A percentile compares a stretch with the other conserved stretches of the same genome.
Evolutionary conservation across 1,284 basidiomycete genomes (phyloP).

Genomic region (Rhodotorula sp.): DNA sequence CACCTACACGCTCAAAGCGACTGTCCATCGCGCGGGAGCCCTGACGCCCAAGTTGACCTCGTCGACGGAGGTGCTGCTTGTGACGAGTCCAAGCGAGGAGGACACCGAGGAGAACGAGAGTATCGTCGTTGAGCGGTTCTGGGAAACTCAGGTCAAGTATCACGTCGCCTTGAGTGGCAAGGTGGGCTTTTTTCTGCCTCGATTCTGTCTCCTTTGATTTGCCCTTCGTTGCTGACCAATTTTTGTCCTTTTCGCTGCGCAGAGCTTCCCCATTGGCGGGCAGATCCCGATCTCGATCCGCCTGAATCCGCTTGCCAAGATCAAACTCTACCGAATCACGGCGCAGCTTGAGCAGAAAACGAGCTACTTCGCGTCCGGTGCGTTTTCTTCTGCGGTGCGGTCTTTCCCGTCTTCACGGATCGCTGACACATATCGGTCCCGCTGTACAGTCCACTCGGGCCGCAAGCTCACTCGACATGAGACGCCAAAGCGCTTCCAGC

Average conservation of each 20-base stretch:
- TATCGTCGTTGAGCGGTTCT: slow-evolving; percentile 83
- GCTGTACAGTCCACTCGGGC: slow-evolving; percentile 20
- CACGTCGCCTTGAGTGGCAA: slow-evolving; percentile 73
- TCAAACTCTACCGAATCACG: slow-evolving; percentile 75
- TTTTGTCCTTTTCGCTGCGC: slow-evolving; percentile 7
- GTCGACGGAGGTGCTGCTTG: slow-evolving; percentile 70
- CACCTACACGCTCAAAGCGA: slow-evolving; percentile 75
- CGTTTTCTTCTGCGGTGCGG: not conserved
- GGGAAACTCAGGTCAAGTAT: slow-evolving; percentile 88
- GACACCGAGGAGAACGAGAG: slow-evolving; percentile 68
- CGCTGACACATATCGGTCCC: not conserved
- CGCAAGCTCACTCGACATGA: slow-evolving; percentile 71
- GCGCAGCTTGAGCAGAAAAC: slow-evolving; percentile 69
- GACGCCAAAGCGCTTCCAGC: slow-evolving; percentile 63
- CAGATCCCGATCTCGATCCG: slow-evolving; percentile 76
- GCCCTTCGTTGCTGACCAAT: no score
- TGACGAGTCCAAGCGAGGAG: slow-evolving; percentile 64
- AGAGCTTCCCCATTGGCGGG: slow-evolving; percentile 77
- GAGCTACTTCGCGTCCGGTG: slow-evolving; percentile 51
- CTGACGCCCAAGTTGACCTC: slow-evolving; percentile 73
- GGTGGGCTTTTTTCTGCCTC: slow-evolving; percentile 21
- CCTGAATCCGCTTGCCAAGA: slow-evolving; percentile 79
- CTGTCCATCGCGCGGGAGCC: slow-evolving; percentile 77
- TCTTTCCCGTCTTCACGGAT: no score
- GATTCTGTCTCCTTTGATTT: no score